phyloP scores from a whole-genome alignment of 208 protist species.

The Trypanosomatidae sp. region DNA sequence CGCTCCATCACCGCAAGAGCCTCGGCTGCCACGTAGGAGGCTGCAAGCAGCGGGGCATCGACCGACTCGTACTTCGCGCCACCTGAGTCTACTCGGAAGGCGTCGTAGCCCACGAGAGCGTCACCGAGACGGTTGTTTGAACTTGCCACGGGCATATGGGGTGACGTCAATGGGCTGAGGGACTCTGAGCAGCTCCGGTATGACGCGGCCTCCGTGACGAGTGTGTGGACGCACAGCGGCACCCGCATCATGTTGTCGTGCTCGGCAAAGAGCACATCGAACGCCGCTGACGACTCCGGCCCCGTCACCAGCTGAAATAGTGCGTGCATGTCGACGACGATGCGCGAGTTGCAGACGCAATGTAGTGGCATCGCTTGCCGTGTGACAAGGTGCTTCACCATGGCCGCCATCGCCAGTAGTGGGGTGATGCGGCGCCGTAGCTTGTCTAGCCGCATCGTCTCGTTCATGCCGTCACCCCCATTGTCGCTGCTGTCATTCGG shows the following conservation, averaged over 20 bases:
- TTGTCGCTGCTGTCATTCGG: neutral
- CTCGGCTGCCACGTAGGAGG: conserved; percentile 45
- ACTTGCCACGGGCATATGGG: neutral
- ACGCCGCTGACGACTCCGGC: conserved; percentile 31
- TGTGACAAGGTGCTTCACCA: conserved; percentile 40
- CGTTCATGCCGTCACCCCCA: conserved; percentile 15
- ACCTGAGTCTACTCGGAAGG: neutral
- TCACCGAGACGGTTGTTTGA: neutral
- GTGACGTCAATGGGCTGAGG: conserved; percentile 3
- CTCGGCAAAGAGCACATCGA: conserved; percentile 45
- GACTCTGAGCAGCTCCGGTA: conserved; percentile 15
- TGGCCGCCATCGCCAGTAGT: conserved; percentile 30
- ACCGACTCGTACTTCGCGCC: neutral
- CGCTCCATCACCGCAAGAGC: conserved; percentile 52
- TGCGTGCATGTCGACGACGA: conserved; percentile 73
- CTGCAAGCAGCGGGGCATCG: conserved; percentile 18
- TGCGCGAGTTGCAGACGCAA: conserved; percentile 24
- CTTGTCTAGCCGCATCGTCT: conserved; percentile 42
- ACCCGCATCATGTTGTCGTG: conserved; percentile 81
- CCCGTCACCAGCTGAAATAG: conserved; percentile 57
- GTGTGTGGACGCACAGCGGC: conserved; percentile 46
- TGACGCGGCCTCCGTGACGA: conserved; percentile 42
- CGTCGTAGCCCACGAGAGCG: neutral
- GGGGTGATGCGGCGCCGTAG: conserved; percentile 51
- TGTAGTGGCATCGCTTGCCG: conserved; percentile 23